Conservation (phyloP, 805 yeast genomes). For the Candida mattraensis region DNA sequence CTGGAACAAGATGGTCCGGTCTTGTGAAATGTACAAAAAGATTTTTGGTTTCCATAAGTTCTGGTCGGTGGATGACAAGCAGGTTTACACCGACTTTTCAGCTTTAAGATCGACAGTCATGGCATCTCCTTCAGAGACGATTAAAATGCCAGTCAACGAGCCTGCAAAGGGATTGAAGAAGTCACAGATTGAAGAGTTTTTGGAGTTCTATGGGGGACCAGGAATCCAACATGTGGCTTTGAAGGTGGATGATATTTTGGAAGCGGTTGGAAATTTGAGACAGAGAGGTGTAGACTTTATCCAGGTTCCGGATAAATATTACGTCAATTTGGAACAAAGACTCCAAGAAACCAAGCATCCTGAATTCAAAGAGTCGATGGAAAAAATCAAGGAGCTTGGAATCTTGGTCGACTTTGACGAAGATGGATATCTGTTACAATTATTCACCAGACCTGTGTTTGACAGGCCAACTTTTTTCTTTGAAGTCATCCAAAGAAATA, state of each 20-base stretch:
- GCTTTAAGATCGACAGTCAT: conserved; percentile 75
- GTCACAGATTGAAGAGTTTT: conserved; percentile 82
- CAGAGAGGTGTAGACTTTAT: conserved; percentile 73
- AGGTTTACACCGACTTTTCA: conserved; percentile 66
- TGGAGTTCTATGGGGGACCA: conserved; percentile 73
- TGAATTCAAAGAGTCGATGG: conserved; percentile 51
- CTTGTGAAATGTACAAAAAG: conserved; percentile 58
- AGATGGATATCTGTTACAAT: conserved; percentile 72
- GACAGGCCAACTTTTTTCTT: conserved; percentile 82
- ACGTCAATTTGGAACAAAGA: conserved; percentile 46
- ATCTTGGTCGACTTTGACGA: conserved; percentile 79
- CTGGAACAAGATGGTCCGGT: conserved; percentile 62
- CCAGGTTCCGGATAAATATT: conserved; percentile 56
- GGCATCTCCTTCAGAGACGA: conserved; percentile 62
- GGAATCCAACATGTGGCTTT: conserved; percentile 86
- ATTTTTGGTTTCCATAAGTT: conserved; percentile 73
- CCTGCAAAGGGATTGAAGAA: conserved; percentile 68
- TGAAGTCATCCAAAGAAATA: conserved; percentile 77
- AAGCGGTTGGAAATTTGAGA: conserved; percentile 52
- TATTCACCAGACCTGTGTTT: conserved; percentile 73
- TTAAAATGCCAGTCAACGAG: conserved; percentile 84
- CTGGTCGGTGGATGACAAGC: conserved; percentile 84
- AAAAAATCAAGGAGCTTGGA: conserved; percentile 47
- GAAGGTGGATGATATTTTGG: conserved; percentile 58
- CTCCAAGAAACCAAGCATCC: conserved; percentile 40